These are phyloP conservation scores for Aspergillus spinulosporus DNA, from an alignment of 2,329 filamentous ascomycete species.

Conservation along the genomic window DNA sequence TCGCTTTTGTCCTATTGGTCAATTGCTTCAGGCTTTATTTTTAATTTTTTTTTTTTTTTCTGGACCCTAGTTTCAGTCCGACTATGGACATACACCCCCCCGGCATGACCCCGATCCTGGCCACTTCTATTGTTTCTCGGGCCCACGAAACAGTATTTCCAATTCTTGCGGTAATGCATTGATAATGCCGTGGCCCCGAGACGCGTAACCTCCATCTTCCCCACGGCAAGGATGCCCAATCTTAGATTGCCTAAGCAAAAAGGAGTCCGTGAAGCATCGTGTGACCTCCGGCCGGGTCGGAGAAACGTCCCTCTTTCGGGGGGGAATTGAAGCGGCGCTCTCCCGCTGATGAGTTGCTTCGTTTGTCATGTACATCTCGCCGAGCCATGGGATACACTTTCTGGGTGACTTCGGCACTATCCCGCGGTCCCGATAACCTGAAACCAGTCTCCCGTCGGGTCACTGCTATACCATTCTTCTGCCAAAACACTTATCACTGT, in stretches of 20 bases:
- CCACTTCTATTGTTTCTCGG: background rate
- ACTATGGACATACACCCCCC: background rate
- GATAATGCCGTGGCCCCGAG: background rate
- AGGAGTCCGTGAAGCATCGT: background rate
- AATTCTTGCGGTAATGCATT: background rate
- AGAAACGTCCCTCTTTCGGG: background rate
- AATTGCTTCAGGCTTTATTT: constrained; percentile 11
- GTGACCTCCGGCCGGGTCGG: background rate
- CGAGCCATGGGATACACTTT: background rate
- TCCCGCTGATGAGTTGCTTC: background rate
- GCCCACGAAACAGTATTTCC: background rate
- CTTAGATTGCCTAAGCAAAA: background rate
- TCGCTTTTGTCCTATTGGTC: constrained; percentile 7
- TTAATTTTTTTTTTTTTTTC: background rate
- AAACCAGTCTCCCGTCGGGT: background rate
- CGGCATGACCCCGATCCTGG: background rate
- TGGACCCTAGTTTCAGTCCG: background rate
- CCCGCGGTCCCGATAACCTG: background rate
- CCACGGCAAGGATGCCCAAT: background rate
- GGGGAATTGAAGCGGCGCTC: background rate
- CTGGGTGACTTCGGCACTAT: background rate
- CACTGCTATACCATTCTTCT: background rate
- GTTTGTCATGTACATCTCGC: background rate
- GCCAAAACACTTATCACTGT: too few species aligned
- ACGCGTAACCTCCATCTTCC: background rate